Evolutionary conservation across 345 rosid genomes (phyloP), one percentile per base, ranked within the genome.

Genomic region (Eucalyptus tenuipes): DNA sequence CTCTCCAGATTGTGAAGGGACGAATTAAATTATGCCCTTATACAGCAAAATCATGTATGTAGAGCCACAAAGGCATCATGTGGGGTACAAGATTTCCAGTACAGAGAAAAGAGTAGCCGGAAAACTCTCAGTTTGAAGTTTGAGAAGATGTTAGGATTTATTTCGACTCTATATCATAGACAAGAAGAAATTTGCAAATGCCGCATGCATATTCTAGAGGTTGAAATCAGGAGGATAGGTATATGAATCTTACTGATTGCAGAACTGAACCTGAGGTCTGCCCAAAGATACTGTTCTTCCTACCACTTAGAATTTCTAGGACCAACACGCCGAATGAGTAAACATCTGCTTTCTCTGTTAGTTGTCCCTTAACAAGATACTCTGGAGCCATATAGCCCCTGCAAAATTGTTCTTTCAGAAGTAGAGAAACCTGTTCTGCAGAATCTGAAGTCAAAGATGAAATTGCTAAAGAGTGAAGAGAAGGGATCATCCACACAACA

Each of bases 321-420:
- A 87, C 84, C 29, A 89, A 31, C 68, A 89, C 85, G 4, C 90
- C 90, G 10, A 87, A 89, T 66, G 87, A 55, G 55, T 87, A 89
- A 37, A 89, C 85, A 49, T 89, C 90, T 40, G 88, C 90, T 68
- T 89, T 89, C 88, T 89, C 90, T 5, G 90, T 89, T 33, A 89
- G 88, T 33, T 89, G 87, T 59, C 90, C 90, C 13, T 66, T 87
- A 55, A 89, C 88, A 48, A 89, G 88, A 87, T 89, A 89, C 90
- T 89, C 89, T 7, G 90, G 90, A 59, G 89, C 90, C 89, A 89
- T 89, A 44, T 89, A 89, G 4, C 90, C 88, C 79, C 90, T 89
- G 90, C 88, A 89, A 52, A 33, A 57, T 45, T 40, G 31, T 33
- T 45, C 44, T 47, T 50, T 82, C 44, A 88, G 68, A 49, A 37